Conservation (phyloP, 805 yeast species). For the Millerago galiae region DNA sequence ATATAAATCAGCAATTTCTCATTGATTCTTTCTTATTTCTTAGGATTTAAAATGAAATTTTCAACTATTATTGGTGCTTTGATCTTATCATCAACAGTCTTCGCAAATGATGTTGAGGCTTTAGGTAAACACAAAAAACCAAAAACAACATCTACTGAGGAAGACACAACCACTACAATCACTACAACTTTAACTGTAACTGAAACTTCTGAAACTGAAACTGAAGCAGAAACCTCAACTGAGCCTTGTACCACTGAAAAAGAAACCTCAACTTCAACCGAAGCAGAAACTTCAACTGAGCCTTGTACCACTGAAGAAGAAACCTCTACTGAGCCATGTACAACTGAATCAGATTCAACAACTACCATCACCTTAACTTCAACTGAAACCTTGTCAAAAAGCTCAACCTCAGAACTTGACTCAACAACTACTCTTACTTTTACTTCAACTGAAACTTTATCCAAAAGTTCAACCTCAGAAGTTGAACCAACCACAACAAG, state of each 20-base stretch:
- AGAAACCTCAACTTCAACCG: no score
- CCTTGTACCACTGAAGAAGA: not conserved
- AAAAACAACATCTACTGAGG: not conserved
- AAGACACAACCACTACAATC: not conserved
- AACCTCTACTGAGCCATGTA: not conserved
- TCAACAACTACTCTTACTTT: not conserved
- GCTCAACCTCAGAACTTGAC: not conserved
- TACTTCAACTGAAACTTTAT: not conserved
- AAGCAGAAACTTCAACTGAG: not conserved
- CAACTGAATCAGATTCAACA: not conserved
- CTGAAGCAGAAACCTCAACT: not conserved
- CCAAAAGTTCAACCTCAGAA: no score
- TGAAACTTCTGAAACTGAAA: not conserved
- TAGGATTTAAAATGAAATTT: conserved; percentile 1
- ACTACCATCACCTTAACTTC: not conserved
- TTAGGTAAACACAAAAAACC: not conserved
- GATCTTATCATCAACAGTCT: not conserved
- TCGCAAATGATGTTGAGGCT: not conserved
- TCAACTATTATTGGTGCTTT: conserved; percentile 3
- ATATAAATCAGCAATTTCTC: not conserved
- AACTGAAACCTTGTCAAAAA: not conserved
- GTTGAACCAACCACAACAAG: no score
- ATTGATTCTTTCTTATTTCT: not conserved
- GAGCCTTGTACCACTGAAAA: not conserved
- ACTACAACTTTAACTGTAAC: not conserved